Conservation (phyloP, 345 rosid species). For the Bruguiera parviflora region DNA sequence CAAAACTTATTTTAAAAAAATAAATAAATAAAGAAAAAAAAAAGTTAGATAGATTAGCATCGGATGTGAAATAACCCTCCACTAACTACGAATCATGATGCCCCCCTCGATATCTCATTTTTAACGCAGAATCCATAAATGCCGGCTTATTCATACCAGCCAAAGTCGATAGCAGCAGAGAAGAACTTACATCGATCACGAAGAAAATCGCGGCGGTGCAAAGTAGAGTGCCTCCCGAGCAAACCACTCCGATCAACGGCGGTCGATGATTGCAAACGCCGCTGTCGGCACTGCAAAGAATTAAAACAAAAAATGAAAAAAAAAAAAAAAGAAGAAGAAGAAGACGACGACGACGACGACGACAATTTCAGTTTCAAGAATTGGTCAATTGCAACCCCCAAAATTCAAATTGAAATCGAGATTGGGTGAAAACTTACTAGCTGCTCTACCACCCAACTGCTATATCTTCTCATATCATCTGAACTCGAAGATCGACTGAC, state of each 20-base stretch:
- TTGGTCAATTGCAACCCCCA: no score
- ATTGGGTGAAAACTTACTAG: constrained; percentile 32
- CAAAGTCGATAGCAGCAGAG: not conserved
- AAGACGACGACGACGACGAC: no score
- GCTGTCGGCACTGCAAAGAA: constrained; percentile 47
- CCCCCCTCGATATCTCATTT: no score
- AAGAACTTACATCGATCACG: constrained; percentile 40
- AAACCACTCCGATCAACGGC: constrained; percentile 18
- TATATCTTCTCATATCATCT: constrained; percentile 45
- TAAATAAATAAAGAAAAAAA: constrained; percentile 7
- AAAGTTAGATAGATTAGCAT: not conserved
- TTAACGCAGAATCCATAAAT: no score
- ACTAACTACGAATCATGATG: no score
- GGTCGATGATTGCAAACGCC: constrained; percentile 35
- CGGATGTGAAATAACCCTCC: no score
- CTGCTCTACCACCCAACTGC: constrained; percentile 34
- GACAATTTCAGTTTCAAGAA: no score
- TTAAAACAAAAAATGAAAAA: not conserved
- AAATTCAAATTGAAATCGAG: no score
- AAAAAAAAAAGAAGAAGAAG: not conserved
- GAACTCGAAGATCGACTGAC: no score
- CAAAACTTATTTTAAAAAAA: constrained; percentile 24
- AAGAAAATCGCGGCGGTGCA: constrained; percentile 15
- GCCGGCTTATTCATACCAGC: not conserved
- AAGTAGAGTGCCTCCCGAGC: constrained; percentile 17